Base-by-base conservation (phyloP, 176 grass and related monocot species). In the Ananas comosus region DNA sequence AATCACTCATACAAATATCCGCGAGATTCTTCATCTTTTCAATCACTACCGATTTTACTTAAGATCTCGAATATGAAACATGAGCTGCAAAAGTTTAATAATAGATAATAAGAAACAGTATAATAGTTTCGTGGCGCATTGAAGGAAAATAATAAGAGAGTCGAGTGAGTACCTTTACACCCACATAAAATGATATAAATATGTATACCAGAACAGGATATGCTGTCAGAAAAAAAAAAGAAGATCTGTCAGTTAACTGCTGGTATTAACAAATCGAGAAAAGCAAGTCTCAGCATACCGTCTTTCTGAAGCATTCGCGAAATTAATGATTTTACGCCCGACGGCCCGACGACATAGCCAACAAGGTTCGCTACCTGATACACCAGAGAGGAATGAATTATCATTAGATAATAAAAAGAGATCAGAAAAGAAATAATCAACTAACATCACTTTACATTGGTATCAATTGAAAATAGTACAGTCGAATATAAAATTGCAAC, bases 151-250 rank as follows among this genome's bases (percentile, higher is more conserved):
- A 67, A 81, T 49, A n/a, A 68, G 56, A 10, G 67, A 74, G 59
- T 23, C 64, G 50, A 52, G 54, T 25, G 73, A 75, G 83, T 78
- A 97, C 89, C 89, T 97, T 97, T 25, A 91, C 87, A 0, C 51
- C 93, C 17, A 90, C 84, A 58, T 97, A 97, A 80, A 97, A 97
- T 0, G 93, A 79, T 70, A 61, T n/a, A 65, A 97, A 90, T 80
- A 85, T 85, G 11, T 74, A 16, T 12, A 53, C 69, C 54, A 97
- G 84, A 74, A 67, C 64, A 72, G 81, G 81, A 13, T 82, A 57
- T 10, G 83, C 93, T 96, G 76, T 42, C 64, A 65, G 51, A 80
- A 10, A 24, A 65, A n/a, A 63, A 76, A 75, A 58, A 66, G 57
- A 4, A 48, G 25, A 70, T 24, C 48, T 11, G 65, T 65, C 5